phyloP scores from a whole-genome alignment of 441 rosid genomes.

The Melastoma candidum region DNA sequence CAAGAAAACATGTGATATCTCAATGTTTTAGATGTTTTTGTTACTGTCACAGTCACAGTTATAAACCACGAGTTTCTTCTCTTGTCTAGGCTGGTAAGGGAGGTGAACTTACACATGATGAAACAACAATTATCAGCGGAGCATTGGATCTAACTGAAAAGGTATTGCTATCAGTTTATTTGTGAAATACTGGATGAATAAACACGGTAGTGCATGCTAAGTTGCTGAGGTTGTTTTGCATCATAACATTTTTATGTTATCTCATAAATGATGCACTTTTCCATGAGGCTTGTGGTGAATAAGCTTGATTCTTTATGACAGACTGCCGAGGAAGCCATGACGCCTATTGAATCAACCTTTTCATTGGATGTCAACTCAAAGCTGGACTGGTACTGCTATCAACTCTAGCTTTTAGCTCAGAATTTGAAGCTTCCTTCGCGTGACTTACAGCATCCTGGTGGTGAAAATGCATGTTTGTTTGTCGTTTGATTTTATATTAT shows the following conservation, averaged over 20 bases:
- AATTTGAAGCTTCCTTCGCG: too few relatives aligned
- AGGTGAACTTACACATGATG: slow-evolving; percentile 98
- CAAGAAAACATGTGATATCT: neutral
- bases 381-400: neutral
- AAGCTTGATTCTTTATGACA: slow-evolving; percentile 22
- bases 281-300: slow-evolving; percentile 5
- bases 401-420: too few relatives aligned
- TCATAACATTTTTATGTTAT: neutral
- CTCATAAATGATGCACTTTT: neutral
- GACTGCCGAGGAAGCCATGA: slow-evolving; percentile 99
- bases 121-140: slow-evolving; percentile 94
- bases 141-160: slow-evolving; percentile 97
- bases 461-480: too few relatives aligned
- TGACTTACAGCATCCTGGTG: too few relatives aligned
- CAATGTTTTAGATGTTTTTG: neutral
- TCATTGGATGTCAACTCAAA: slow-evolving; percentile 13
- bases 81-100: slow-evolving; percentile 88
- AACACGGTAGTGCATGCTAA: too few relatives aligned
- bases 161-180: slow-evolving; percentile 26
- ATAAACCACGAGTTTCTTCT: slow-evolving; percentile 9
- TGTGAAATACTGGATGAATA: neutral
- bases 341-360: slow-evolving; percentile 93
- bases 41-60: neutral
- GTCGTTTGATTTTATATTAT: too few relatives aligned
- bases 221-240: neutral